Percentiles rank a stretch among this genome's conserved stretches.
Evolutionary conservation across 169 alveolate genomes (phyloP).

Genomic region (Fabrea salina): DNA sequence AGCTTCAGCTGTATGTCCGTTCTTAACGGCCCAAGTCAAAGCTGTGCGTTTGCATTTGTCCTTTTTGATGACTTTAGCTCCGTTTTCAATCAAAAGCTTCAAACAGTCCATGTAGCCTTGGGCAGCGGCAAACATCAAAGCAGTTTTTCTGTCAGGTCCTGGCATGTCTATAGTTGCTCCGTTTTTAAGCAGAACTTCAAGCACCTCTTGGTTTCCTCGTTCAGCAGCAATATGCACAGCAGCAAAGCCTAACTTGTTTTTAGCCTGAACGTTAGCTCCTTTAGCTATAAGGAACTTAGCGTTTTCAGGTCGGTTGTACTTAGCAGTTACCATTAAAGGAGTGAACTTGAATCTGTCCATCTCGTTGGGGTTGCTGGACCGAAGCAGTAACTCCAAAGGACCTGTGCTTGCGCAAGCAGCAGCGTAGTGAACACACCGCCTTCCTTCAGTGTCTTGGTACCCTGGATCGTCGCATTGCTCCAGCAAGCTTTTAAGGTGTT

Average conservation of each 20-base stretch:
- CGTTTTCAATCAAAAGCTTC: conserved; percentile 55
- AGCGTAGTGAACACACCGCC: conserved; percentile 82
- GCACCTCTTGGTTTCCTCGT: conserved; percentile 61
- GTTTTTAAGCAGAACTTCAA: conserved; percentile 61
- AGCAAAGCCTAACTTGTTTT: conserved; percentile 56
- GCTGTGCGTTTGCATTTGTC: conserved; percentile 80
- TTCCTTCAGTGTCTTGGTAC: conserved; percentile 57
- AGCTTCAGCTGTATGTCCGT: conserved; percentile 65
- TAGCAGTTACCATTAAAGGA: conserved; percentile 71
- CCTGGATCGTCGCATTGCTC: conserved; percentile 55
- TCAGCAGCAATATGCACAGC: conserved; percentile 79
- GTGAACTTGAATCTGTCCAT: conserved; percentile 63
- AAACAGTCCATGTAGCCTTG: conserved; percentile 59
- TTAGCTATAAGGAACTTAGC: conserved; percentile 44
- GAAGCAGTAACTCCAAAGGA: conserved; percentile 58
- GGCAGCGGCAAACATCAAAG: conserved; percentile 68
- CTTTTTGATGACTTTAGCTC: conserved; percentile 59
- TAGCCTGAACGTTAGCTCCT: conserved; percentile 43
- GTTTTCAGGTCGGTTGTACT: conserved; percentile 59
- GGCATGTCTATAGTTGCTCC: conserved; percentile 57
- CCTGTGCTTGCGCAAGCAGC: conserved; percentile 76
- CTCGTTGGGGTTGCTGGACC: conserved; percentile 60
- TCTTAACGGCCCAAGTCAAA: conserved; percentile 67
- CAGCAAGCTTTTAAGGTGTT: conserved; percentile 46
- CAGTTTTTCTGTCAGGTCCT: conserved; percentile 76